These are phyloP conservation scores for Nematocida parisii DNA, from an alignment of 371 early-diverging fungal genomes.

Conservation along the genomic window DNA sequence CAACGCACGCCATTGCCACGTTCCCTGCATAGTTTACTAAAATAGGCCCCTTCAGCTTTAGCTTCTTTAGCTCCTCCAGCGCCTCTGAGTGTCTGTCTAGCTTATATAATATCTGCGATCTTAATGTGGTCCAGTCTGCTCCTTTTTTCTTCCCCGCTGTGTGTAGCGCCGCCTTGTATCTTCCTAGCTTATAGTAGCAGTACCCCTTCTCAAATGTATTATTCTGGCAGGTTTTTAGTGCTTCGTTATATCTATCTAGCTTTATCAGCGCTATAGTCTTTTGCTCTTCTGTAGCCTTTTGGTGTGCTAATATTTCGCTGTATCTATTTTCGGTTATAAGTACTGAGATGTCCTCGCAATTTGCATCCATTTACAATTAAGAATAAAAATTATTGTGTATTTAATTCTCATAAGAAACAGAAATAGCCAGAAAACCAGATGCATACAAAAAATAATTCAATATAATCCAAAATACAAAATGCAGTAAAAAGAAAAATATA, in stretches of 20 bases:
- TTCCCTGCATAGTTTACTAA: conserved; percentile 51
- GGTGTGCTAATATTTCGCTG: conserved; percentile 32
- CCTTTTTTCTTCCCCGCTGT: conserved; percentile 39
- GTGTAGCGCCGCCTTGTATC: conserved; percentile 28
- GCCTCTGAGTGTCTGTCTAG: conserved; percentile 33
- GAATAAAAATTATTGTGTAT: conserved; percentile 16
- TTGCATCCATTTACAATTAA: conserved; percentile 9
- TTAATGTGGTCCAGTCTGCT: conserved; percentile 19
- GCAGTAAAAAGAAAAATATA: no score
- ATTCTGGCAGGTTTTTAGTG: conserved; percentile 12
- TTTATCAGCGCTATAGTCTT: conserved; percentile 30
- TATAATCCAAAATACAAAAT: no score
- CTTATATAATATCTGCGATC: conserved; percentile 38
- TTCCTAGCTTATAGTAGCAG: conserved; percentile 52
- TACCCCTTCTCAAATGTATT: conserved; percentile 48
- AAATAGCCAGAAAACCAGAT: conserved; percentile 8
- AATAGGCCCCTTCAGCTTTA: conserved; percentile 4
- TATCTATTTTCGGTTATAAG: conserved; percentile 14
- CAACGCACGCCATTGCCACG: conserved; percentile 15
- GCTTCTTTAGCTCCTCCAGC: not conserved
- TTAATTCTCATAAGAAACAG: conserved; percentile 4
- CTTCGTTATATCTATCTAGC: conserved; percentile 21
- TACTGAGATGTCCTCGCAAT: not conserved
- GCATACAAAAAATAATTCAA: conserved; percentile 6
- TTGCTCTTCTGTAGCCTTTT: conserved; percentile 20